Base-by-base conservation (phyloP, 1,284 basidiomycete genomes). In the Sutorius eximius region DNA sequence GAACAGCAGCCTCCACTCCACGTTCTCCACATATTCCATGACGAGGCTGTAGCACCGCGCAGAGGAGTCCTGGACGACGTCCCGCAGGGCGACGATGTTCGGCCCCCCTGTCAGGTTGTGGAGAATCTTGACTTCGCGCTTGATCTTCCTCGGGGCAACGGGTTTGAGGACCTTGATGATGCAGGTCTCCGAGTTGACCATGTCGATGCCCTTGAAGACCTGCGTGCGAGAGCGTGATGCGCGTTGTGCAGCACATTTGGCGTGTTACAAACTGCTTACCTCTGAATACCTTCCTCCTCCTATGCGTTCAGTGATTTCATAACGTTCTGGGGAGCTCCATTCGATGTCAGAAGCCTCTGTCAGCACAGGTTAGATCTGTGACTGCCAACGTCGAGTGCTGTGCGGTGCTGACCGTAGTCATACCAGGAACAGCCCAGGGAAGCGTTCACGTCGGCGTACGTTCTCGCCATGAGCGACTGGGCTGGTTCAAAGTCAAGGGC, bases 101-200 rank as follows among this genome's bases (percentile, higher is more conserved):
- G 91, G 89, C 11, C 92, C 93, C 12, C 93, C 92, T 1, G 87
- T 84, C 29, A 95, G 74, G 72, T 95, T 94, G 59, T 90, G 87
- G 42, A 95, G 76, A 57, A 95, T 91, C 79, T 95, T 95, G 75
- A 95, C 91, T 75, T 95, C 93, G 46, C 93, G 82, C 77, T 93
- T 93, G 73, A 95, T 91, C 81, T 95, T 95, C 79, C 91, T 93
- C 74, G 89, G 87, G 68, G 92, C 91, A 53, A 95, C 90, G 9
- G 93, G 93, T 71, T 95, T 95, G 58, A 95, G 79, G 16, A 95
- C 91, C 73, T 95, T 95, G 77, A 95, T 86, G 67, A 95, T 83
- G 72, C 89, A 92, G 61, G 83, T 85, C 55, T 91, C 86, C 60
- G 84, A 83, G 63, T 86, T 88, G 47, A 85, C 84, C 59, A 90